These are phyloP conservation scores for Pseudonitzschia pungens DNA, from an alignment of 108 stramenopile species.

Conservation along the genomic window DNA sequence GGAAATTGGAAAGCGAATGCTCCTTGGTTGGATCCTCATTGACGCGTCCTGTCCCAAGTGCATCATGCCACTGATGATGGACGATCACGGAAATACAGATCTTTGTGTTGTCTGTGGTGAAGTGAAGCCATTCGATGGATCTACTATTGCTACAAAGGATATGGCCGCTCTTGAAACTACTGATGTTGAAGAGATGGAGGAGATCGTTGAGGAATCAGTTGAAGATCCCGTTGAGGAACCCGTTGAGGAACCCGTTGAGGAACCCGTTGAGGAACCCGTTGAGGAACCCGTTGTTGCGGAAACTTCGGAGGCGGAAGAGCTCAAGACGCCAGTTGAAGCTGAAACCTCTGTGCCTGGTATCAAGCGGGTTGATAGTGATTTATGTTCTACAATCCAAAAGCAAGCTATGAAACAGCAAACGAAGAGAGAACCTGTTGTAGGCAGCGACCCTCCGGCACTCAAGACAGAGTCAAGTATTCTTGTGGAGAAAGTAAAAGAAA, in stretches of 20 bases:
- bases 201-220: too few species aligned
- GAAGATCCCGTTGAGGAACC: not conserved
- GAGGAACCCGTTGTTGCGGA: not conserved
- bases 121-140: slow-evolving; percentile 12
- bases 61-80: slow-evolving; percentile 56
- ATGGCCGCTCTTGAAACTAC: slow-evolving; percentile 6
- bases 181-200: slow-evolving; percentile 8
- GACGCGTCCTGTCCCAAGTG: slow-evolving; percentile 53
- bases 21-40: slow-evolving; percentile 52
- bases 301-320: not conserved
- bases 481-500: not conserved
- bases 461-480: not conserved
- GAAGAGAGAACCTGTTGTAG: not conserved
- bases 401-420: not conserved
- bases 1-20: slow-evolving; percentile 56
- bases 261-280: not conserved
- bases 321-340: not conserved
- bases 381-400: slow-evolving; percentile 2
- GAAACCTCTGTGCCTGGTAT: not conserved
- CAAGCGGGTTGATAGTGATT: not conserved
- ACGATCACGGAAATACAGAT: slow-evolving; percentile 31
- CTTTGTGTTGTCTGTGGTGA: slow-evolving; percentile 48
- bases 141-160: slow-evolving; percentile 15
- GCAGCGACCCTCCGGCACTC: slow-evolving; percentile 21
- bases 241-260: not conserved